Conservation (phyloP, 139 green algal genomes). For the Volvox reticuliferus region DNA sequence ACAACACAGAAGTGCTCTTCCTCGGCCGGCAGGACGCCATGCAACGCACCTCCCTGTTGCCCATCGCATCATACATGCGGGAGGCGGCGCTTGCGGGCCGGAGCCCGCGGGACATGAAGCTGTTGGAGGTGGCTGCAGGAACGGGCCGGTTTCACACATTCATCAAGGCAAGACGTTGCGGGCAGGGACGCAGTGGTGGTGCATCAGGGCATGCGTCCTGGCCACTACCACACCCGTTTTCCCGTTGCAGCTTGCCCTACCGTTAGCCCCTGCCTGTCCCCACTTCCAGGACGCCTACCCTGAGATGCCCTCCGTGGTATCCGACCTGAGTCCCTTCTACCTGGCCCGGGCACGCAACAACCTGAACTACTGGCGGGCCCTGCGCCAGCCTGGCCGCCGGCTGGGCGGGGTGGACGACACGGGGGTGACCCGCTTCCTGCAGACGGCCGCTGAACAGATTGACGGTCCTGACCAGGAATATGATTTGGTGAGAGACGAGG, state of each 20-base stretch:
- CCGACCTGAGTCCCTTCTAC: constrained; percentile 91
- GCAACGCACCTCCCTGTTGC: constrained; percentile 67
- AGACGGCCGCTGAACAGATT: constrained; percentile 75
- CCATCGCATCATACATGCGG: constrained; percentile 49
- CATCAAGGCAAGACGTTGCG: constrained; percentile 68
- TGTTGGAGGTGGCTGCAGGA: constrained; percentile 88
- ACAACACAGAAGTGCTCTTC: constrained; percentile 90
- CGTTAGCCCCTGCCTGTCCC: not conserved
- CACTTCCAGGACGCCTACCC: constrained; percentile 52
- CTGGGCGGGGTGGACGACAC: constrained; percentile 66
- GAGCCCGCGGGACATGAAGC: constrained; percentile 28
- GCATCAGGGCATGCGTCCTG: no score
- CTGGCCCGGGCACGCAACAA: constrained; percentile 78
- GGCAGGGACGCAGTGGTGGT: not conserved
- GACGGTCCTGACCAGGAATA: constrained; percentile 66
- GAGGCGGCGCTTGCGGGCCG: constrained; percentile 10
- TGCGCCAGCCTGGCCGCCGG: constrained; percentile 53
- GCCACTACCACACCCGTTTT: no score
- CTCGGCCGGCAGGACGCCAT: constrained; percentile 91
- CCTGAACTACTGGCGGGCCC: constrained; percentile 74
- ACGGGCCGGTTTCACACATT: constrained; percentile 93
- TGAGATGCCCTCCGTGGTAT: constrained; percentile 67
- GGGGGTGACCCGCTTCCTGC: constrained; percentile 44
- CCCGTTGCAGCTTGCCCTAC: no score
- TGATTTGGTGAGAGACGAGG: constrained; percentile 62